Percentiles rank a stretch among this genome's conserved stretches.
Conservation (phyloP, 2,329 filamentous ascomycete species). For the Bertia moriformis region DNA sequence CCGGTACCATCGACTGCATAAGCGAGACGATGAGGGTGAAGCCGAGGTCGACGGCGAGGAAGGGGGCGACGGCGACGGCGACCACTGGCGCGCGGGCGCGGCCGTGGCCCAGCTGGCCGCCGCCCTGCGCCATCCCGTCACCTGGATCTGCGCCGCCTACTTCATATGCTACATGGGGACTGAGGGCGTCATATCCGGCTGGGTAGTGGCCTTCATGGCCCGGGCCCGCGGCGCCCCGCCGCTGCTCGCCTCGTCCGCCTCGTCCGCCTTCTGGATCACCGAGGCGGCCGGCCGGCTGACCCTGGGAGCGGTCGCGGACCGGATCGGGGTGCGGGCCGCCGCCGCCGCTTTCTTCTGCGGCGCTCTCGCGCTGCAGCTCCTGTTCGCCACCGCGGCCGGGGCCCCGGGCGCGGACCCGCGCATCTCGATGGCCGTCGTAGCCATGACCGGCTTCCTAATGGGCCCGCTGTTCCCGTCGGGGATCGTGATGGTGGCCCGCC, state of each 20-base stretch:
- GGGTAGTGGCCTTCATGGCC: constrained; percentile 28
- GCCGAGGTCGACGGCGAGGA: too few relatives aligned
- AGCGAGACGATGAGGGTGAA: too few relatives aligned
- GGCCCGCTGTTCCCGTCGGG: constrained; percentile 26
- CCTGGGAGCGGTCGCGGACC: constrained; percentile 15
- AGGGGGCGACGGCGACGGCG: too few relatives aligned
- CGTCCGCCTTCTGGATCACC: constrained; percentile 26
- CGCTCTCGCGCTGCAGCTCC: constrained; percentile 7
- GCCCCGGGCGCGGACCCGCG: too few relatives aligned
- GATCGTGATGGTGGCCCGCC: constrained; percentile 17
- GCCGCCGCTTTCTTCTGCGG: constrained; percentile 10
- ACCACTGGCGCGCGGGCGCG: too few relatives aligned
- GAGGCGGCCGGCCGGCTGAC: constrained; percentile 22
- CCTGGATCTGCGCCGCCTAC: constrained; percentile 24
- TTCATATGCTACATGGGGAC: constrained; percentile 27
- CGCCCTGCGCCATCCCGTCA: too few relatives aligned
- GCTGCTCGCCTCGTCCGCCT: constrained; percentile 20
- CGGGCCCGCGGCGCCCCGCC: constrained; percentile 19
- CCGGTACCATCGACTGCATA: too few relatives aligned
- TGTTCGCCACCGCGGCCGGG: constrained; percentile 6
- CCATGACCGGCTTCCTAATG: constrained; percentile 19
- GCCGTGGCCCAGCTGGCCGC: too few relatives aligned
- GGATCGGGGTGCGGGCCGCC: constrained; percentile 11
- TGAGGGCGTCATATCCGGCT: constrained; percentile 26
- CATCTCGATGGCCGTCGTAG: constrained; percentile 14